Conservation (phyloP, 2,329 filamentous ascomycete genomes). For the Teratosphaeria zuluensis region DNA sequence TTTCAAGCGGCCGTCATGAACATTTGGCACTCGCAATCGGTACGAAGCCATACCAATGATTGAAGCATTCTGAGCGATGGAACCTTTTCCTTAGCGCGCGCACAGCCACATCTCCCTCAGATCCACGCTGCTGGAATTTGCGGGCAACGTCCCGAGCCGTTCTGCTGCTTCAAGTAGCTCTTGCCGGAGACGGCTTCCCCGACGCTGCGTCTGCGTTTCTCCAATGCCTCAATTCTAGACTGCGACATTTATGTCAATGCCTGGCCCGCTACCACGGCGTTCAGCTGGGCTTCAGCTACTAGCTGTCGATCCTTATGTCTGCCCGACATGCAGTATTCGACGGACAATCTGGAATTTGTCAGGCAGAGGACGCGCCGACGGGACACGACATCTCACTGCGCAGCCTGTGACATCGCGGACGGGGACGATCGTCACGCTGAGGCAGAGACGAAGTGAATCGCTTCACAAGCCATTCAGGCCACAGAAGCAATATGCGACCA, state of each 20-base stretch:
- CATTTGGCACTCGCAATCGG: not conserved
- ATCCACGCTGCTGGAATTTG: not conserved
- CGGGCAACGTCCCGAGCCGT: not conserved
- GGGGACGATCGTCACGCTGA: not conserved
- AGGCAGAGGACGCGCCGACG: not conserved
- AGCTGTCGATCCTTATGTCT: not conserved
- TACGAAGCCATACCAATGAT: not conserved
- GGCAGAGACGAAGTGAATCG: not conserved
- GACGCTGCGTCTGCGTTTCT: not conserved
- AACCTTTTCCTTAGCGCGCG: too few relatives aligned
- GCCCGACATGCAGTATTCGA: not conserved
- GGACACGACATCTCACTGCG: not conserved
- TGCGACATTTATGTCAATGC: not conserved
- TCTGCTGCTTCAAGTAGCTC: not conserved
- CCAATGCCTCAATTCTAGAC: not conserved
- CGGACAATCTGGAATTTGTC: not conserved
- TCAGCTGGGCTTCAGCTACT: not conserved
- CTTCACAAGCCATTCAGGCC: not conserved
- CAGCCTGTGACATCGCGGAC: not conserved
- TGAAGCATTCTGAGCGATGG: too few relatives aligned
- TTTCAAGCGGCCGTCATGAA: not conserved
- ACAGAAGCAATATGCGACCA: constrained; percentile 10
- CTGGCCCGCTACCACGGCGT: not conserved
- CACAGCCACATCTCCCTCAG: not conserved
- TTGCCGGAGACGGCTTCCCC: not conserved